Conservation (phyloP, 1,284 basidiomycete species). For the Apiotrichum montevideense region DNA sequence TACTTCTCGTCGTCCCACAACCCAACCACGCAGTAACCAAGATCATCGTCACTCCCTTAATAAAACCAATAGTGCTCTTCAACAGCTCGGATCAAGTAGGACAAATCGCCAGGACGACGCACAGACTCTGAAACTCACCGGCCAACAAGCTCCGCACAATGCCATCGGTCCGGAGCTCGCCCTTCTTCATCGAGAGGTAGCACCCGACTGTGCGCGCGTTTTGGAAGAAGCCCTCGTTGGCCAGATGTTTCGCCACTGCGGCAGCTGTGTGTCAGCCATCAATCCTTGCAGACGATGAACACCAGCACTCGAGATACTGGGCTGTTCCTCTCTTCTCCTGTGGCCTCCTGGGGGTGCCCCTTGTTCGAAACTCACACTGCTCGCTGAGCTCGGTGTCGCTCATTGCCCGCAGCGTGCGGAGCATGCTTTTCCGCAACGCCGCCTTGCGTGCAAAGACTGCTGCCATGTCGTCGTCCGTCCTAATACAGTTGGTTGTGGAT, state of each 20-base stretch:
- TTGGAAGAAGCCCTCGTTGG: slow-evolving; percentile 26
- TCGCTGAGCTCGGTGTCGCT: slow-evolving; percentile 27
- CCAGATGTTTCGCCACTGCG: slow-evolving; percentile 27
- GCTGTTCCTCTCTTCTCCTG: too few species aligned
- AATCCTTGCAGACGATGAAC: too few species aligned
- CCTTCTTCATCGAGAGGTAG: slow-evolving; percentile 43
- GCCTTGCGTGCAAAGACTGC: slow-evolving; percentile 32
- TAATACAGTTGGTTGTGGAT: neutral
- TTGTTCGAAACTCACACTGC: slow-evolving; percentile 33
- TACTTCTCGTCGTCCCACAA: too few species aligned
- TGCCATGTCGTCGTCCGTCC: slow-evolving; percentile 11
- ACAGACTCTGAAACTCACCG: neutral
- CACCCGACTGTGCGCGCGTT: slow-evolving; percentile 36
- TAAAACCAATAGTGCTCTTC: too few species aligned
- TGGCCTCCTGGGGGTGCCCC: too few species aligned
- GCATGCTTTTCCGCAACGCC: slow-evolving; percentile 34
- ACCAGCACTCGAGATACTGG: too few species aligned
- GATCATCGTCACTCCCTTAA: too few species aligned
- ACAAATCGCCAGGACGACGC: too few species aligned
- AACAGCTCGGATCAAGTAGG: too few species aligned
- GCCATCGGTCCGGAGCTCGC: slow-evolving; percentile 37
- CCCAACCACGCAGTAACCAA: too few species aligned
- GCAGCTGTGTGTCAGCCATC: slow-evolving; percentile 23
- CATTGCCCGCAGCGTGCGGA: slow-evolving; percentile 29
- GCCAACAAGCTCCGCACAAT: slow-evolving; percentile 37